These are phyloP conservation scores for Rhododendron kiyosumense DNA, from an alignment of 148 eudicot genomes.

Conservation along the genomic window DNA sequence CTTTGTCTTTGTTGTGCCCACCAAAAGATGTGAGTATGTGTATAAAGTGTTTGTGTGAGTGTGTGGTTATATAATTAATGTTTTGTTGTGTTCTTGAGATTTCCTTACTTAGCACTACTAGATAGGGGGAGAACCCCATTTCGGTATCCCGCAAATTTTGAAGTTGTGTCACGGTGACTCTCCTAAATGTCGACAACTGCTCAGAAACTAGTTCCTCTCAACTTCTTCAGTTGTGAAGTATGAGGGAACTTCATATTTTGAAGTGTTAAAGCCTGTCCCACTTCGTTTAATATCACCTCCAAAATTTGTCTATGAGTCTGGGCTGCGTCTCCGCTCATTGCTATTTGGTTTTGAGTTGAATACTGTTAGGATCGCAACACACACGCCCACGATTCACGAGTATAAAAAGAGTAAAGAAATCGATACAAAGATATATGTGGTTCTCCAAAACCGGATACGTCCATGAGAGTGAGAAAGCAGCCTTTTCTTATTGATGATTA, in stretches of 20 bases:
- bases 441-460: too few species aligned
- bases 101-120: neutral
- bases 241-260: neutral
- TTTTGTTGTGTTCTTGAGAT: neutral
- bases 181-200: neutral
- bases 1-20: neutral
- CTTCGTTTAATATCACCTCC: neutral
- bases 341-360: too few species aligned
- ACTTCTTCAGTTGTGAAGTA: neutral
- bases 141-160: neutral
- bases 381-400: too few species aligned
- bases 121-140: neutral
- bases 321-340: too few species aligned
- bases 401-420: too few species aligned
- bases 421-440: too few species aligned
- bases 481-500: too few species aligned
- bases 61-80: too few species aligned
- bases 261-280: neutral
- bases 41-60: too few species aligned
- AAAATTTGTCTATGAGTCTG: neutral
- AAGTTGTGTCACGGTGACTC: neutral
- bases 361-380: too few species aligned
- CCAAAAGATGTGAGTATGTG: too few species aligned
- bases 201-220: neutral
- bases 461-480: too few species aligned